Percentiles rank a stretch among this genome's conserved stretches.
Evolutionary conservation across 345 rosid genomes (phyloP).

Genomic region (Combretum micranthum): DNA sequence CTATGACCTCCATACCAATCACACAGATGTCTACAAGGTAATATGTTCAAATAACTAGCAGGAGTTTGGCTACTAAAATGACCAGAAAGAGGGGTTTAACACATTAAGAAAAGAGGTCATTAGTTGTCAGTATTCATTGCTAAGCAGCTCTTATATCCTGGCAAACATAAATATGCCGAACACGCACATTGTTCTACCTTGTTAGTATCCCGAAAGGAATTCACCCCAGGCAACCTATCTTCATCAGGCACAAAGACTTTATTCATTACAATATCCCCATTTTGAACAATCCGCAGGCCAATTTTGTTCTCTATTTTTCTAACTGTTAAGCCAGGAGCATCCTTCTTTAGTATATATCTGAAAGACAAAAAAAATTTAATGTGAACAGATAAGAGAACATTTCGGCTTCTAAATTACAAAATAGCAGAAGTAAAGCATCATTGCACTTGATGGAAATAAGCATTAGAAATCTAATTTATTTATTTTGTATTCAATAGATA

Average conservation of each 20-base stretch:
- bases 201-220: conserved; percentile 84
- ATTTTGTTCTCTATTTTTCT: conserved; percentile 91
- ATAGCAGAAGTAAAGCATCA: no score
- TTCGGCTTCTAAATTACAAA: background rate
- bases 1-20: no score
- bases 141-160: background rate
- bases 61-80: no score
- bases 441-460: no score
- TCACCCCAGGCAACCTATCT: conserved; percentile 79
- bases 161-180: background rate
- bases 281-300: conserved; percentile 90
- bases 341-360: conserved; percentile 82
- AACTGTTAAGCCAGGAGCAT: conserved; percentile 79
- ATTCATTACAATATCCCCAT: conserved; percentile 80
- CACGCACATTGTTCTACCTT: conserved; percentile 41
- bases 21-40: no score
- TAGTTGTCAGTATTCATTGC: background rate
- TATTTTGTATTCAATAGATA: no score
- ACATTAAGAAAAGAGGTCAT: no score
- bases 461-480: no score
- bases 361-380: conserved; percentile 16
- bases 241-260: conserved; percentile 83
- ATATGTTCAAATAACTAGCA: no score
- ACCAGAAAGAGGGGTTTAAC: no score
- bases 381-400: background rate